Evolutionary conservation across 441 rosid genomes (phyloP).

Genomic region (Euphorbia neoarborescens): DNA sequence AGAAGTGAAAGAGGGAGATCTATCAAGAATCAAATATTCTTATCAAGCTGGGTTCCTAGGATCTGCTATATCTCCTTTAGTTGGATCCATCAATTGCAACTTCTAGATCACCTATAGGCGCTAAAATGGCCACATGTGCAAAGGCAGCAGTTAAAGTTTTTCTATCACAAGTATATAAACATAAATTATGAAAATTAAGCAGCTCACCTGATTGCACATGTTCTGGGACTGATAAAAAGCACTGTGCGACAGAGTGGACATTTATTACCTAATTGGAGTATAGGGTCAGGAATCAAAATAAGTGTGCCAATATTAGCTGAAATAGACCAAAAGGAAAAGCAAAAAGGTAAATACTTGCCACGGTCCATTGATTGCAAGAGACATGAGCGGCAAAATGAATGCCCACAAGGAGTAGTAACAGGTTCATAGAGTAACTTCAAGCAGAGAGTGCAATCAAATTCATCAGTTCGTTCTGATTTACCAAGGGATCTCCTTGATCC

Average conservation of each 20-base stretch:
- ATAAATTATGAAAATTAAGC: not conserved
- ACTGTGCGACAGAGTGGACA: constrained; percentile 92
- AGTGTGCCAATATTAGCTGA: constrained; percentile 2
- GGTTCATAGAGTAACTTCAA: constrained; percentile 84
- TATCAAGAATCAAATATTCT: not conserved
- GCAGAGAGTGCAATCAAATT: constrained; percentile 87
- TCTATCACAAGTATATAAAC: not conserved
- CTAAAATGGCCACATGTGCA: not conserved
- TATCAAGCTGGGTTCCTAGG: not conserved
- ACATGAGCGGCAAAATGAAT: constrained; percentile 86
- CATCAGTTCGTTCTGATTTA: constrained; percentile 67
- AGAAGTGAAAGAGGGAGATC: not conserved
- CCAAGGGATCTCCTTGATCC: constrained; percentile 33
- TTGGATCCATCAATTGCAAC: not conserved
- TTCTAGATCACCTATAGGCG: not conserved
- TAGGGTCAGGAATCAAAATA: constrained; percentile 21
- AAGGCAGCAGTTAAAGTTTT: not conserved
- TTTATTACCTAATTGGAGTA: constrained; percentile 56
- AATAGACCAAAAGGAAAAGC: not conserved
- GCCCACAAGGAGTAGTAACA: constrained; percentile 91
- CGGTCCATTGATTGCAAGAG: constrained; percentile 89
- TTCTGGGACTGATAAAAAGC: constrained; percentile 72
- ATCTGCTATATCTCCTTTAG: not conserved
- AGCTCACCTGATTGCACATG: constrained; percentile 74
- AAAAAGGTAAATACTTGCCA: constrained; percentile 38